These are phyloP conservation scores for Cymbidium sinense DNA, from an alignment of 106 monocot species.

Conservation along the genomic window DNA sequence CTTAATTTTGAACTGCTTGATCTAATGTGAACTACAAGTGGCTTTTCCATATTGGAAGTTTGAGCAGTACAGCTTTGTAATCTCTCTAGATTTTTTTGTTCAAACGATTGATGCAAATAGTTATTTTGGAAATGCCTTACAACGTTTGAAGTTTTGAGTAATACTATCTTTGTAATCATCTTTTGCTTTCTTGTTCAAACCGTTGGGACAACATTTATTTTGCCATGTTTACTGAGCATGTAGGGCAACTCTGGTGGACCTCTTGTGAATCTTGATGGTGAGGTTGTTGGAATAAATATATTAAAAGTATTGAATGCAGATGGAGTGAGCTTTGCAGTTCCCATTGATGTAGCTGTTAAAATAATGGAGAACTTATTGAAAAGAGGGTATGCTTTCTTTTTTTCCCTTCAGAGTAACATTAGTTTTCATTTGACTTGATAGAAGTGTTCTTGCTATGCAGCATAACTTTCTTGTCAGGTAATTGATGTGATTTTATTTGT, in stretches of 20 bases:
- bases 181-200: not conserved
- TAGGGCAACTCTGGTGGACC: constrained; percentile 98
- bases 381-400: constrained; percentile 49
- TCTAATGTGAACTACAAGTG: not conserved
- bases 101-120: not conserved
- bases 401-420: not conserved
- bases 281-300: constrained; percentile 83
- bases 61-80: not conserved
- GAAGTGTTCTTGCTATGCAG: not conserved
- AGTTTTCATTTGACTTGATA: not conserved
- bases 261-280: constrained; percentile 95
- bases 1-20: not conserved
- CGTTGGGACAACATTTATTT: not conserved
- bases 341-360: constrained; percentile 71
- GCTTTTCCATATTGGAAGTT: not conserved
- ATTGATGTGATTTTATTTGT: not conserved
- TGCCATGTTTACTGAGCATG: constrained; percentile 5
- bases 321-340: constrained; percentile 94
- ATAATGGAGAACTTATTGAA: constrained; percentile 77
- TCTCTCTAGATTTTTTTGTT: not conserved
- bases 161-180: not conserved
- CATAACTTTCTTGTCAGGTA: not conserved
- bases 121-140: not conserved
- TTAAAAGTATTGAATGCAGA: constrained; percentile 78
- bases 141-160: not conserved